Percentiles rank a stretch among this genome's conserved stretches.
Conservation (phyloP, 202 grass and related monocot species). For the Panicum virgatum region DNA sequence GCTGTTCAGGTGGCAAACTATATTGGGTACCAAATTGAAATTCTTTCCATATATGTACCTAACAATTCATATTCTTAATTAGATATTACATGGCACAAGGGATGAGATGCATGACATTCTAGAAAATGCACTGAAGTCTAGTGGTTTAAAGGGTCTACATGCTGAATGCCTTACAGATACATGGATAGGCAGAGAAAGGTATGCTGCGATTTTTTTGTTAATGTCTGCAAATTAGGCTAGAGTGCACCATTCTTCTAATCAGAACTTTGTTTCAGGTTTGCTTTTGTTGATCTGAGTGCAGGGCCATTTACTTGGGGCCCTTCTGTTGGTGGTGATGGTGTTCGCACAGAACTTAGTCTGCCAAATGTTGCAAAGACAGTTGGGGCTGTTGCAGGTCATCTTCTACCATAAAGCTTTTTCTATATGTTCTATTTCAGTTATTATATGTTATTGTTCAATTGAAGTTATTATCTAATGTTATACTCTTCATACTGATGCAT, state of each 20-base stretch:
- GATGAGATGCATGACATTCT: conserved; percentile 73
- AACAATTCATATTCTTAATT: conserved; percentile 39
- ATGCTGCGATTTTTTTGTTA: conserved; percentile 2
- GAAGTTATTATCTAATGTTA: background rate
- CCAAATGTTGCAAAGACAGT: conserved; percentile 83
- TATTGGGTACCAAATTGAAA: conserved; percentile 11
- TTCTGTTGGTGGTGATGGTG: conserved; percentile 92
- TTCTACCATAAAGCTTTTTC: background rate
- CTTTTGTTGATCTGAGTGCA: conserved; percentile 96
- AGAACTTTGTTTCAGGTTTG: conserved; percentile 64
- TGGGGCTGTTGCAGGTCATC: conserved; percentile 75
- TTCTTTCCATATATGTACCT: background rate
- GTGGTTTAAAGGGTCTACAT: conserved; percentile 77
- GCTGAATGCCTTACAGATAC: conserved; percentile 96
- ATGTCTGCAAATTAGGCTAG: background rate
- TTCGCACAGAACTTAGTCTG: conserved; percentile 90
- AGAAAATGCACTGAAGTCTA: conserved; percentile 61
- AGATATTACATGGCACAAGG: conserved; percentile 87
- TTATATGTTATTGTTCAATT: background rate
- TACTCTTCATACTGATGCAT: conserved; percentile 3
- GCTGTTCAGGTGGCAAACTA: conserved; percentile 62
- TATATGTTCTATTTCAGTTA: conserved; percentile 1
- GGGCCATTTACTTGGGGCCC: conserved; percentile 97
- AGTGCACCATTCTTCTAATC: conserved; percentile 30
- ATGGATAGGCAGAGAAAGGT: conserved; percentile 89